Conservation (phyloP, 805 yeast genomes). For the Schwanniomyces pseudopolymorphus region DNA sequence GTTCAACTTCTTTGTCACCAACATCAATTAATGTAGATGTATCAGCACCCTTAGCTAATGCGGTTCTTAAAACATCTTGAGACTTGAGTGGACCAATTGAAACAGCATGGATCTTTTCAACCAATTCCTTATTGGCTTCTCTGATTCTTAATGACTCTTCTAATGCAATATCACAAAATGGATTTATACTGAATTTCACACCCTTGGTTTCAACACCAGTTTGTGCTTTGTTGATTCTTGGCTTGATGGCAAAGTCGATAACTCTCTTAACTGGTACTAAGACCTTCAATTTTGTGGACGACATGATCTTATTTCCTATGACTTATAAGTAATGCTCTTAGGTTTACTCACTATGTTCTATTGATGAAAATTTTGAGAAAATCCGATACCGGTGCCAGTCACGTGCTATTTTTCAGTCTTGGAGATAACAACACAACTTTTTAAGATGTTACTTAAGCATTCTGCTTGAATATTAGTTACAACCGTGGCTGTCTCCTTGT, state of each 20-base stretch:
- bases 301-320: neutral
- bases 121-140: conserved; percentile 62
- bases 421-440: too few species aligned
- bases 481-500: too few species aligned
- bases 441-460: too few species aligned
- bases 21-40: conserved; percentile 78
- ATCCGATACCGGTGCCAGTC: conserved; percentile 1
- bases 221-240: conserved; percentile 82
- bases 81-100: conserved; percentile 86
- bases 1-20: conserved; percentile 75
- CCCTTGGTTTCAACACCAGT: conserved; percentile 88
- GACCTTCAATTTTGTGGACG: conserved; percentile 56
- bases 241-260: conserved; percentile 89
- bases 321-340: neutral
- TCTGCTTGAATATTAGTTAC: too few species aligned
- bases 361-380: neutral
- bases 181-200: conserved; percentile 89
- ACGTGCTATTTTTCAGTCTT: too few species aligned
- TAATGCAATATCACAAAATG: conserved; percentile 96
- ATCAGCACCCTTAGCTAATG: conserved; percentile 95
- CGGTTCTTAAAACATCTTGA: conserved; percentile 83
- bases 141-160: conserved; percentile 88
- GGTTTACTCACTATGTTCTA: neutral
- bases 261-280: conserved; percentile 95
- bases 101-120: conserved; percentile 85